Evolutionary conservation across 2,329 filamentous ascomycete genomes (phyloP).

Genomic region (Talaromyces amestolkiae): DNA sequence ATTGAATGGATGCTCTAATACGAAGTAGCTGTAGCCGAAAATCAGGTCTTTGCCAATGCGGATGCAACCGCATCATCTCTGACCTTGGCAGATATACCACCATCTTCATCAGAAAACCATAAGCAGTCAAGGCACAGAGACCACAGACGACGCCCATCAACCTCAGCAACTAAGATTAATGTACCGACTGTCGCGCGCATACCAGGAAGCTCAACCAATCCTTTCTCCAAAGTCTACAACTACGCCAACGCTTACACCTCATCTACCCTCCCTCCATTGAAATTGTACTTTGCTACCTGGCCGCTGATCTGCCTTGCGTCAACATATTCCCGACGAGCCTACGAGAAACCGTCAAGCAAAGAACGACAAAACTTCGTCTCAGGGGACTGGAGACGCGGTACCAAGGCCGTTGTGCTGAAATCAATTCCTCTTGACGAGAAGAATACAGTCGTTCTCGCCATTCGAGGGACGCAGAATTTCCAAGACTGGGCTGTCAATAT

Average conservation of each 20-base stretch:
- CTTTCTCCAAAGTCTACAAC: slow-evolving; percentile 73
- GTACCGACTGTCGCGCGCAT: slow-evolving; percentile 22
- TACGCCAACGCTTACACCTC: slow-evolving; percentile 77
- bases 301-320: slow-evolving; percentile 76
- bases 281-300: slow-evolving; percentile 71
- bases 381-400: slow-evolving; percentile 69
- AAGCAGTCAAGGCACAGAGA: slow-evolving; percentile 1
- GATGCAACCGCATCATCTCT: neutral
- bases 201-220: slow-evolving; percentile 37
- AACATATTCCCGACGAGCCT: slow-evolving; percentile 72
- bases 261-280: slow-evolving; percentile 63
- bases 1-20: neutral
- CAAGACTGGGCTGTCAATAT: slow-evolving; percentile 87
- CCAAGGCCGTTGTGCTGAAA: slow-evolving; percentile 83
- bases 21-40: neutral
- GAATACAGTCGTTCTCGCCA: slow-evolving; percentile 77
- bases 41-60: neutral
- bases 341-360: slow-evolving; percentile 60
- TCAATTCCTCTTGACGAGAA: slow-evolving; percentile 74
- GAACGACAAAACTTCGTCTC: slow-evolving; percentile 69
- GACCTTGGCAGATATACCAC: neutral
- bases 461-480: slow-evolving; percentile 75
- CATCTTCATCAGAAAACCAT: neutral
- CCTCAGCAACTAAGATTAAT: slow-evolving; percentile 5
- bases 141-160: neutral